These are phyloP conservation scores for Trichoderma afroharzianum DNA, from an alignment of 2,329 filamentous ascomycete species.

Conservation along the genomic window DNA sequence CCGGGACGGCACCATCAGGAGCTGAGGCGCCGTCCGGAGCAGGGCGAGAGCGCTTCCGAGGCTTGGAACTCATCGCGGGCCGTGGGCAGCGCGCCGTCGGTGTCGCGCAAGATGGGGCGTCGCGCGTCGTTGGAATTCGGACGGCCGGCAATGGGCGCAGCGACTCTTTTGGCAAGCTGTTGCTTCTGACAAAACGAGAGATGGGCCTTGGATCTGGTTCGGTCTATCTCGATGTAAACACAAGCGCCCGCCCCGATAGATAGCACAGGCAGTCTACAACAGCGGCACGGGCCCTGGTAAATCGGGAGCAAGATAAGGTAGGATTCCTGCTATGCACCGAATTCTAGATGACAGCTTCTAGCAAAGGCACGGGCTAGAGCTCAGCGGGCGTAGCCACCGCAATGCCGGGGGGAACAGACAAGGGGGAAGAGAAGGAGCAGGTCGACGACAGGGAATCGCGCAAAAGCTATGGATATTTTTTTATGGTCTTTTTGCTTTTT, in stretches of 20 bases:
- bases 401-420: neutral
- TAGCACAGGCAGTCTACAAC: neutral
- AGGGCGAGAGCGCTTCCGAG: constrained; percentile 51
- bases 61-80: constrained; percentile 27
- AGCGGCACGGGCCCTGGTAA: neutral
- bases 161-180: neutral
- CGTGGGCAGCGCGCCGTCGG: constrained; percentile 6
- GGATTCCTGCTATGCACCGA: neutral
- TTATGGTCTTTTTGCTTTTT: neutral
- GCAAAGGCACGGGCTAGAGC: neutral
- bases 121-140: neutral
- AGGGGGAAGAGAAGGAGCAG: neutral
- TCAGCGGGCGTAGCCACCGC: constrained; percentile 10
- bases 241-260: neutral
- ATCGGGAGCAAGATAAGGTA: constrained; percentile 3
- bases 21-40: constrained; percentile 24
- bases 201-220: neutral
- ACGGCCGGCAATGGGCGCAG: neutral
- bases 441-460: neutral
- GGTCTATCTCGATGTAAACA: constrained; percentile 9
- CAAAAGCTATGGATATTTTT: neutral
- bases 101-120: constrained; percentile 1
- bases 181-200: neutral
- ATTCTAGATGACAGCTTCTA: neutral
- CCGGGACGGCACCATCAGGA: constrained; percentile 23